These are phyloP conservation scores for Pythium aquatile DNA, from an alignment of 352 stramenopile genomes.

Conservation along the genomic window DNA sequence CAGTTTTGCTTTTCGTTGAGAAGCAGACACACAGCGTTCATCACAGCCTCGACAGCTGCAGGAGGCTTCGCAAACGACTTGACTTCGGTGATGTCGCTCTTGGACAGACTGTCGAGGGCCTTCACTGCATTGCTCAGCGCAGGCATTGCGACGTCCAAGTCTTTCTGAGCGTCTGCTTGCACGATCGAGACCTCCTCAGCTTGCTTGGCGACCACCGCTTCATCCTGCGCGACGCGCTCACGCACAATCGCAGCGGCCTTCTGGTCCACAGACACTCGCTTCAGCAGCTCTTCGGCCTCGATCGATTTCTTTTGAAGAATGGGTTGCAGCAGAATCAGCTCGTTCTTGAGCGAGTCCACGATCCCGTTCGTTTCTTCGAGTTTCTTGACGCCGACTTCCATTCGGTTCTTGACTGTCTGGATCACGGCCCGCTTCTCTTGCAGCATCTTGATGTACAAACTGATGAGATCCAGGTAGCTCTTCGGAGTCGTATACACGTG, in stretches of 20 bases:
- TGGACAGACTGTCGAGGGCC: conserved; percentile 87
- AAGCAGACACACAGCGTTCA: conserved; percentile 94
- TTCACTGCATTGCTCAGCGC: conserved; percentile 89
- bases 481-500: conserved; percentile 97
- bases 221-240: conserved; percentile 87
- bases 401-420: conserved; percentile 84
- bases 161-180: conserved; percentile 92
- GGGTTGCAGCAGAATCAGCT: conserved; percentile 92
- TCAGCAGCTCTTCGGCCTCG: conserved; percentile 91
- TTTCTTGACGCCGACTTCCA: conserved; percentile 92
- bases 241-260: conserved; percentile 89
- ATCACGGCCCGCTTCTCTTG: conserved; percentile 80
- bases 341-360: conserved; percentile 90
- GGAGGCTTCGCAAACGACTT: conserved; percentile 94
- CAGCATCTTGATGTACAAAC: conserved; percentile 92
- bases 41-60: conserved; percentile 90
- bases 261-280: conserved; percentile 92
- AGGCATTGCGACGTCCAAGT: conserved; percentile 92
- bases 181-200: conserved; percentile 88
- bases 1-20: conserved; percentile 92
- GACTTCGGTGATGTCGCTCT: conserved; percentile 93
- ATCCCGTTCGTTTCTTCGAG: conserved; percentile 94
- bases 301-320: conserved; percentile 88
- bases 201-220: conserved; percentile 90
- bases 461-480: conserved; percentile 96